A percentile compares a stretch with the other conserved stretches of the same genome.
Evolutionary conservation across 2,329 filamentous ascomycete genomes (phyloP).

Genomic region (Cytospora piceicola): DNA sequence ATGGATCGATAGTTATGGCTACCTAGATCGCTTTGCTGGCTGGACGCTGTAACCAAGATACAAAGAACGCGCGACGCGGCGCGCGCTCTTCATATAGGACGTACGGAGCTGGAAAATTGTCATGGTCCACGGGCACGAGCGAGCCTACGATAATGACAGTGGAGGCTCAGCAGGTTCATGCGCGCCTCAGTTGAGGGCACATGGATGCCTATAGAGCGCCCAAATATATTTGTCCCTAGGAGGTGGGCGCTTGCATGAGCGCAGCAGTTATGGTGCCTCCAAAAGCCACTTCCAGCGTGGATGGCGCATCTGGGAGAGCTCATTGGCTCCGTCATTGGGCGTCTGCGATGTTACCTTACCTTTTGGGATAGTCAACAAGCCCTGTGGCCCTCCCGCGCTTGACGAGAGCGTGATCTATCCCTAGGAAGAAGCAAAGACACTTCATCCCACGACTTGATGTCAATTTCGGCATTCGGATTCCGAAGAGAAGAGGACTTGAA

Average conservation of each 20-base stretch:
- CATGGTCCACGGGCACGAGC: background rate
- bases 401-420: constrained; percentile 2
- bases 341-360: constrained; percentile 18
- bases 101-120: background rate
- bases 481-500: background rate
- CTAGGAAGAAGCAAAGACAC: background rate
- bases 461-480: background rate
- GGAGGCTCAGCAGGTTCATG: background rate
- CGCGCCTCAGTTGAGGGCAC: background rate
- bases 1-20: constrained; percentile 7
- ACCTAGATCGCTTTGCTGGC: background rate
- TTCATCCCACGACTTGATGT: background rate
- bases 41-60: background rate
- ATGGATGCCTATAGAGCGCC: background rate
- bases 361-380: constrained; percentile 8
- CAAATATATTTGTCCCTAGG: background rate
- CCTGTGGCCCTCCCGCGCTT: constrained; percentile 12
- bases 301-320: constrained; percentile 12
- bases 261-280: background rate
- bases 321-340: constrained; percentile 19
- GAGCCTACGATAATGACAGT: background rate
- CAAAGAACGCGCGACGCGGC: background rate
- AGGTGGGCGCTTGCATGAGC: constrained; percentile 13
- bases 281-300: constrained; percentile 11
- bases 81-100: constrained; percentile 6